A percentile compares a stretch with the other conserved stretches of the same genome.
Conservation (phyloP, 768 basidiomycete genomes). For the Boletus pseudopeckii region DNA sequence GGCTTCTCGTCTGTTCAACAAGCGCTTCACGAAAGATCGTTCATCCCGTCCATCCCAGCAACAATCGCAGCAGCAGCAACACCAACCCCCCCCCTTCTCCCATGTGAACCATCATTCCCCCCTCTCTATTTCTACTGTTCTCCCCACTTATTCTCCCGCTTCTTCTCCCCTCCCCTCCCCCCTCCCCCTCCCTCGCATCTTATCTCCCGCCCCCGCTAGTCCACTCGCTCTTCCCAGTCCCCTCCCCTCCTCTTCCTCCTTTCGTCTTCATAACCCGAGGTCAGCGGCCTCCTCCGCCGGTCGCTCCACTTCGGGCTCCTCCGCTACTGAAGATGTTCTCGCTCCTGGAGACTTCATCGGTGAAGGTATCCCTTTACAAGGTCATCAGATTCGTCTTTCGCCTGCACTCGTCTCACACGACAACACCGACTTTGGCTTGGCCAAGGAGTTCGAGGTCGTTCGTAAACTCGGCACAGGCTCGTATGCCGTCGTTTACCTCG, state of each 20-base stretch:
- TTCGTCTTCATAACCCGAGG: conserved; percentile 35
- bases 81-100: not conserved
- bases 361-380: conserved; percentile 62
- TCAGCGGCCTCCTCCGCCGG: conserved; percentile 31
- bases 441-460: conserved; percentile 78
- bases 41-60: conserved; percentile 15
- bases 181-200: conserved; percentile 31
- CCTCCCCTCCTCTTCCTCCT: conserved; percentile 34
- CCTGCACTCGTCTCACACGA: conserved; percentile 34
- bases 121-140: conserved; percentile 1
- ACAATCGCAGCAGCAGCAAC: conserved; percentile 13
- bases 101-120: conserved; percentile 18
- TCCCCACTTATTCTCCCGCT: conserved; percentile 11
- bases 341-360: conserved; percentile 71
- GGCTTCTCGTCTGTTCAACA: conserved; percentile 33
- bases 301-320: conserved; percentile 32
- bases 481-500: conserved; percentile 93
- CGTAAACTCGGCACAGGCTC: conserved; percentile 83
- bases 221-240: conserved; percentile 36
- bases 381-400: conserved; percentile 61
- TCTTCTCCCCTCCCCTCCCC: conserved; percentile 18
- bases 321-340: conserved; percentile 50
- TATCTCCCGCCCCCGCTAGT: conserved; percentile 25
- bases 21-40: conserved; percentile 34
- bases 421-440: conserved; percentile 43